Evolutionary conservation across 176 grass and related monocot species (phyloP), one percentile per base, ranked within the genome.

Genomic region (Carex myosuroides): DNA sequence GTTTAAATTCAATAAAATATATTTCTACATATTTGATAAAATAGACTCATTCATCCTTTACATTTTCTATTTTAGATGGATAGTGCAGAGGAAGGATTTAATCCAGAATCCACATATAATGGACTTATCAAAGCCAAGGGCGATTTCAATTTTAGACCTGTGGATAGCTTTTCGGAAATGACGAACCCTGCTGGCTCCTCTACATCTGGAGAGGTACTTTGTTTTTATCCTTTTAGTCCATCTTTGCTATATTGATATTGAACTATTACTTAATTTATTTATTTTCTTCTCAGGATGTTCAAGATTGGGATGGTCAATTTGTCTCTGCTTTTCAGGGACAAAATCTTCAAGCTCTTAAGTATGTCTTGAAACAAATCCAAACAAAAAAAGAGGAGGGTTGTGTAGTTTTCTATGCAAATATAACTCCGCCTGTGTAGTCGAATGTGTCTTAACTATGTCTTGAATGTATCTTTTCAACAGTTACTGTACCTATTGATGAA

Each of bases 321-420:
- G 71, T 87, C 53, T 92, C 96, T 64, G 90, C 90, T 39, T 99
- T 99, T 88, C 80, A 90, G 83, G 91, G 83, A 77, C 84, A 24
- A 14, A 91, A 92, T 87, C 93, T 99, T 64, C 85, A 99, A 83
- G 96, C 93, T 84, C 88, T 99, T 55, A 95, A 95, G 96, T 99
- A 89, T 84, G 85, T 83, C 13, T 80, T 2, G 24, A 39, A 39
- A 39, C 37, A 39, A 39, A 39, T 39, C 37, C 5, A 39, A 39
- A 39, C 37, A 39, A 39, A 39, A 39, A 39, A 6, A 39, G 33
- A 35, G 37, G 37, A 39, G 4, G 37, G 37, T 39, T 39, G 37
- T 39, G 37, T 39, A 39, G 37, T 39, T 39, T 39, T 39, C 37
- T 39, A 39, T 39, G 37, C 37, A 39, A 39, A 39, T 39, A 39